A percentile compares a stretch with the other conserved stretches of the same genome.
phyloP scores from a whole-genome alignment of 805 yeast species.

The Yarrowia alimentaria region DNA sequence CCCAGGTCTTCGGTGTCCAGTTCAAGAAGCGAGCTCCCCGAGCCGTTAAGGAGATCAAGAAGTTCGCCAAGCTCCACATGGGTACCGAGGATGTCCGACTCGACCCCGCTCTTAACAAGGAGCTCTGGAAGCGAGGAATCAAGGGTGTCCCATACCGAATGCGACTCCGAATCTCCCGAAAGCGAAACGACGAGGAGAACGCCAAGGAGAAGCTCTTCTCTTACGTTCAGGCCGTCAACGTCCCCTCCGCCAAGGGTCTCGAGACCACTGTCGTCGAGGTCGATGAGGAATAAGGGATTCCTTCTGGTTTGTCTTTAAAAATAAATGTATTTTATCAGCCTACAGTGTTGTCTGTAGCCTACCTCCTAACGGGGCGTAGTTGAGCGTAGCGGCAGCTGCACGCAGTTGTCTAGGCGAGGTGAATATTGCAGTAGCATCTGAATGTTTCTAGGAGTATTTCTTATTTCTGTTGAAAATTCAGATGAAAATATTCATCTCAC shows the following conservation, averaged over 20 bases:
- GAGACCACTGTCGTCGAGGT: conserved; percentile 95
- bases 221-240: conserved; percentile 95
- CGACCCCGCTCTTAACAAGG: conserved; percentile 98
- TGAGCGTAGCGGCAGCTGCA: conserved; percentile 29
- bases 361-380: conserved; percentile 23
- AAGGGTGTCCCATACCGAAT: conserved; percentile 98
- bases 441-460: too few relatives aligned
- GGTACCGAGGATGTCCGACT: conserved; percentile 99
- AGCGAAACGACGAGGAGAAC: conserved; percentile 99
- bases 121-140: conserved; percentile 99
- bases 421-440: too few relatives aligned
- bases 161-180: conserved; percentile 98
- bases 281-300: conserved; percentile 48
- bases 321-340: conserved; percentile 25
- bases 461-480: too few relatives aligned
- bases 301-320: conserved; percentile 12
- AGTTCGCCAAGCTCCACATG: conserved; percentile 97
- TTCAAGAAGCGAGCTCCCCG: conserved; percentile 99
- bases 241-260: conserved; percentile 94
- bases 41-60: conserved; percentile 99
- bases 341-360: conserved; percentile 22
- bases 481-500: too few relatives aligned
- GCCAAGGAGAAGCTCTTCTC: conserved; percentile 98
- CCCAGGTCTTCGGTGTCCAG: conserved; percentile 90
- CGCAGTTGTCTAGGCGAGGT: too few relatives aligned